Evolutionary conservation across 345 rosid species (phyloP), one percentile per base, ranked within the genome.

Genomic region (Citrus sp.): DNA sequence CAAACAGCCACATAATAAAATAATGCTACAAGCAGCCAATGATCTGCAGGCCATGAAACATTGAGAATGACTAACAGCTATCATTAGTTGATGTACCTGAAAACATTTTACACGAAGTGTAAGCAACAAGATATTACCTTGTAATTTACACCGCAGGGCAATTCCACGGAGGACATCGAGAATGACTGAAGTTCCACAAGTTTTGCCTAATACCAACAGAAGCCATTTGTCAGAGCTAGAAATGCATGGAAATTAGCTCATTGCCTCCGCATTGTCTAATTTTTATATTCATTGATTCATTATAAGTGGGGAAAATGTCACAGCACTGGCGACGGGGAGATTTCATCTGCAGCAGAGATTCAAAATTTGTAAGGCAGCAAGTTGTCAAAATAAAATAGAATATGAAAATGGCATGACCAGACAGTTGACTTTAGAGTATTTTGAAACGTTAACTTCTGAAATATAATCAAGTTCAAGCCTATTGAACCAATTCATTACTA

Each of bases 301-400:
- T 83, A 79, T 77, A 73, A 32, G 82, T 76, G 51, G 90, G 75
- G 51, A 86, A 81, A 70, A 94, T 79, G 25, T 91, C 90, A 70
- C 97, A 87, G 82, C 94, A 91, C 24, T 90, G 91, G 38, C 92
- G 90, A 72, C 92, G 95, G n/a, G 85, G 92, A 78, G 90, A 87
- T 78, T 78, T 87, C 88, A 92, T 81, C 93, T 89, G 81, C 14
- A 79, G 79, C 35, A 74, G 27, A 64, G 69, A 62, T 35, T 25
- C n/a, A 60, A 28, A 7, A 69, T 56, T 59, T 66, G 22, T 74
- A 13, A 30, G 59, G 42, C 25, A 7, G 62, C 9, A 19, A 12
- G 5, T 40, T 55, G 49, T 7, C 37, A 59, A 76, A 40, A 12
- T 19, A 54, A 34, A 42, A 10, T 42, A 80, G 42, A 34, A 66